Base-by-base conservation (phyloP, 352 stramenopile genomes). In the Globisporangium perplexum region DNA sequence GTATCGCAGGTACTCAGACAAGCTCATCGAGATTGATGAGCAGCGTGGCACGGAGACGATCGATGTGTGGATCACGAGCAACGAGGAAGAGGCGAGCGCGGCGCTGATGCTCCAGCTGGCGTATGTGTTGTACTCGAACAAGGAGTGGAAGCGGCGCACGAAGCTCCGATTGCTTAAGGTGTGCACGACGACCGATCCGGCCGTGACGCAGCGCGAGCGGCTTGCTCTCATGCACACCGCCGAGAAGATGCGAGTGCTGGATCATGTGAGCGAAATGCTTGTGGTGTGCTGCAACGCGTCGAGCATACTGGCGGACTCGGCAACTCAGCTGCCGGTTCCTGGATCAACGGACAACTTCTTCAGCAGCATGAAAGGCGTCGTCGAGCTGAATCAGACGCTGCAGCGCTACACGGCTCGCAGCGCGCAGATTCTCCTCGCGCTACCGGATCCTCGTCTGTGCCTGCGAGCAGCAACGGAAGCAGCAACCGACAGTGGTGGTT, bases 31-130 rank as follows among this genome's bases (percentile, higher is more conserved):
- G 28, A 36, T 47, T 10, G 43, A 50, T 14, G 49, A 63, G 33
- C 49, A 63, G 36, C 55, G 53, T 7, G 55, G 35, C 24, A 46
- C 47, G 20, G 60, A 72, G 49, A 82, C 72, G 3, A 77, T 89
- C 42, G 75, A 86, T 39, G 70, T 87, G 15, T 88, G 77, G 77
- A 69, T 83, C 23, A 72, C 71, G 5, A 52, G 50, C 11, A 52
- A 58, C n/a, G 70, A 59, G 58, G 67, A 71, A 8, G 52, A 66
- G 11, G 55, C 57, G 6, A 65, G 52, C 17, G 62, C 63, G 5
- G 69, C 72, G 18, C 52, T 86, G 20, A 77, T 86, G 65, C 53
- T 77, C 44, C 68, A 77, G 45, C 59, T 77, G 8, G 63, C 68
- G 14, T 72, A 77, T 31, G 68, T 77, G n/a, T 41, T 77, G 15